Percentiles rank a stretch among this genome's conserved stretches.
These are phyloP conservation scores for Vinca major DNA, from an alignment of 305 asterid species.

Conservation along the genomic window DNA sequence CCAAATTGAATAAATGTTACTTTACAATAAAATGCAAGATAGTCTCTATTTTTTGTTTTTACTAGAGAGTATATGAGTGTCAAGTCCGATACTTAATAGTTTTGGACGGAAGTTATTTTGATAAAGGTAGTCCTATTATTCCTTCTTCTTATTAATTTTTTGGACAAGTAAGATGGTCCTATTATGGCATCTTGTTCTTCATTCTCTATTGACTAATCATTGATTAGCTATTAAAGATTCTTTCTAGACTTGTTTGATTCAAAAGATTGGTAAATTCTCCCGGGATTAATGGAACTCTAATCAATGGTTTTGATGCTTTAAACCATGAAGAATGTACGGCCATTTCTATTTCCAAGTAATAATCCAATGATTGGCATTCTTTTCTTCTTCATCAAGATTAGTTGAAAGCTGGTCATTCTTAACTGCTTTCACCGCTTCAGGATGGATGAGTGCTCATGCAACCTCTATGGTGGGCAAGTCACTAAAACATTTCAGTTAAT, in stretches of 20 bases:
- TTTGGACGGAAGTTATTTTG: too few relatives aligned
- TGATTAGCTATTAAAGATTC: conserved; percentile 10
- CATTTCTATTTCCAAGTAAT: background rate
- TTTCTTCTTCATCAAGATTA: background rate
- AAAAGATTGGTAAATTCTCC: background rate
- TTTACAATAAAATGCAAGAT: too few relatives aligned
- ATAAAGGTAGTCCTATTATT: too few relatives aligned
- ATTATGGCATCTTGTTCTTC: background rate
- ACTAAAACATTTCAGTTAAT: too few relatives aligned
- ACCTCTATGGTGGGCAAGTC: conserved; percentile 88
- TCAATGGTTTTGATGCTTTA: background rate
- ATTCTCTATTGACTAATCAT: too few relatives aligned
- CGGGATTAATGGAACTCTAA: background rate
- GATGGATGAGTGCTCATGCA: conserved; percentile 62
- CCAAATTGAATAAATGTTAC: too few relatives aligned
- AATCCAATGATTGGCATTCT: conserved; percentile 9
- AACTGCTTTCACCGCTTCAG: conserved; percentile 53
- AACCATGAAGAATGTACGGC: background rate
- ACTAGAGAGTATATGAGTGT: too few relatives aligned
- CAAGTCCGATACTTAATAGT: too few relatives aligned
- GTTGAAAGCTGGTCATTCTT: background rate
- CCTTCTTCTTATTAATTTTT: too few relatives aligned
- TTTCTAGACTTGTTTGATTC: background rate
- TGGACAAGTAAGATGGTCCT: too few relatives aligned
- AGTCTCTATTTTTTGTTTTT: too few relatives aligned